Base-by-base conservation (phyloP, 2,329 filamentous ascomycete genomes). In the Fusarium pseudoanthophilum region DNA sequence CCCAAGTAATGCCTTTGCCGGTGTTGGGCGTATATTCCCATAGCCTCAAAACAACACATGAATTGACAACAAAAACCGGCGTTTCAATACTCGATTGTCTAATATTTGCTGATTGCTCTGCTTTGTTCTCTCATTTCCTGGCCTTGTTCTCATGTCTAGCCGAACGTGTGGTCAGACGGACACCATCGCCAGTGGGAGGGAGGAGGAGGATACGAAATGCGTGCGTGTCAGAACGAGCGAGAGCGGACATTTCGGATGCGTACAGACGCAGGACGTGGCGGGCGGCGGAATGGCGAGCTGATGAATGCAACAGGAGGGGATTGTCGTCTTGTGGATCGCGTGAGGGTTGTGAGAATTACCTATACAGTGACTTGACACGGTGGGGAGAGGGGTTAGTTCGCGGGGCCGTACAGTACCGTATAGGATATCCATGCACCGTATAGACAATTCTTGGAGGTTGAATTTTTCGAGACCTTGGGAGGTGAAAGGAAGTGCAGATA, bases 371-470 rank as follows among this genome's bases (percentile, higher is more conserved):
- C 26, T 36, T 26, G 21, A 32, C 60, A 78, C 75, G 52, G 74
- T 60, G 46, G 16, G n/a, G 14, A 26, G 39, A 32, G 21, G 15
- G 28, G 26, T 20, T 2, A 18, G 11, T 10, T 11, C 24, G 42
- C 46, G 45, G 36, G 15, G 7, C 26, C 3, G 5, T 37, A 78
- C 76, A 67, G 76, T 78, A 55, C 18, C 45, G 67, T 60, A 39
- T 61, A 67, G 49, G 58, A 60, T 66, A 66, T 30, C 49, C 68
- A 76, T 71, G 74, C 76, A 78, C 76, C 71, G 76, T 78, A 78
- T 78, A 78, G 76, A 72, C 75, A 77, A 71, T 69, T 78, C 62
- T 75, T 75, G 70, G 73, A 74, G 76, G 74, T 78, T 77, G 73
- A 64, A 43, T 72, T 65, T 69, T 60, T 65, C 66, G 56, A 52